phyloP scores from a whole-genome alignment of 257 asterid species.

The Eucommia ulmoides region DNA sequence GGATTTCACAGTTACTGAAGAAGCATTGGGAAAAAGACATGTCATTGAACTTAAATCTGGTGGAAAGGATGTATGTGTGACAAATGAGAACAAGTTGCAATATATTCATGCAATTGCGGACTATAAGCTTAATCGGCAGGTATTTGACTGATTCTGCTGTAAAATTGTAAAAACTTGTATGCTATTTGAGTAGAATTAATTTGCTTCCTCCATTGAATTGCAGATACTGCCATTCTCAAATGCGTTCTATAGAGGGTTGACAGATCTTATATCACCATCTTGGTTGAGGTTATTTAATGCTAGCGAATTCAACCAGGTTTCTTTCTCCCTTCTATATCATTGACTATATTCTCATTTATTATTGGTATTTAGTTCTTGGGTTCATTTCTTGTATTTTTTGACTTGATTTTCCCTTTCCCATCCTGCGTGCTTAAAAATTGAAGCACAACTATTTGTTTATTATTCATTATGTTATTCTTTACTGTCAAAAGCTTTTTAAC shows the following conservation, averaged over 20 bases:
- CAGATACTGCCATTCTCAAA: constrained; percentile 93
- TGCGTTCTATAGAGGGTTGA: constrained; percentile 90
- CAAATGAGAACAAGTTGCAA: constrained; percentile 91
- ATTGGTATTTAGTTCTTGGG: constrained; percentile 8
- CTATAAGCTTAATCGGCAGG: constrained; percentile 94
- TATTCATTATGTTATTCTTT: no score
- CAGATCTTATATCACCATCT: constrained; percentile 85
- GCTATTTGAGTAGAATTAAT: constrained; percentile 18
- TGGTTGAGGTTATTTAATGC: constrained; percentile 95
- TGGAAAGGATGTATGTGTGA: constrained; percentile 68
- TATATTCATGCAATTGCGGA: constrained; percentile 96
- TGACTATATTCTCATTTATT: not conserved
- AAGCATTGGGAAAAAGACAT: constrained; percentile 58
- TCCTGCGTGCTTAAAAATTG: no score
- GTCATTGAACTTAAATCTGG: constrained; percentile 89
- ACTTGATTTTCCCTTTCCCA: no score
- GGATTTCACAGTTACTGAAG: constrained; percentile 97
- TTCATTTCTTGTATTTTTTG: no score
- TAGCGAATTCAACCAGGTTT: constrained; percentile 88
- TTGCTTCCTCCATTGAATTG: constrained; percentile 17
- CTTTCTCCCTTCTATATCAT: constrained; percentile 6
- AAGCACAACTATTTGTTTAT: no score
- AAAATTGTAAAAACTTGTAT: no score
- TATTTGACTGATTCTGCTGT: constrained; percentile 16
- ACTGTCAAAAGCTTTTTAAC: no score